Evolutionary conservation across 225 moss, liverwort and hornwort species (phyloP).

Genomic region (Antitrichia curtipendula): DNA sequence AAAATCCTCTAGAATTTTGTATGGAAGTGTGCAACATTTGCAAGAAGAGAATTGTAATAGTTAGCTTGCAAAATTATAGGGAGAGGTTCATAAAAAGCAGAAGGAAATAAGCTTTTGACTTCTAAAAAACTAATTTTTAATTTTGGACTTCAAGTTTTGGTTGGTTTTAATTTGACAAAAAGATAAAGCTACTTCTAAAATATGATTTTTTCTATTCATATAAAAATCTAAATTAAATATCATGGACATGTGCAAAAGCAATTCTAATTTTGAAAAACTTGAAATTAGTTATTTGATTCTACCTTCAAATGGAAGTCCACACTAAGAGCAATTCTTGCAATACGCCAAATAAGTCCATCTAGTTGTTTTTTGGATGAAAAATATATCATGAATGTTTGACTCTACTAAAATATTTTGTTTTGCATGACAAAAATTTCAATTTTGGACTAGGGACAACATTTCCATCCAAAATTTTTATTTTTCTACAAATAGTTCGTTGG

Average conservation of each 20-base stretch:
- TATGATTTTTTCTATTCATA: accelerated
- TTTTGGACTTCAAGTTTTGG: not conserved
- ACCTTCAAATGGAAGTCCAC: too few species aligned
- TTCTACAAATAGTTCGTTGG: not conserved
- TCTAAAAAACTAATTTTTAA: not conserved
- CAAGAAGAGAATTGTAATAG: not conserved
- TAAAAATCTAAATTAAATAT: not conserved
- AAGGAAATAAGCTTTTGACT: accelerated
- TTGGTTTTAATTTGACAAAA: not conserved
- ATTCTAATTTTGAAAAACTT: not conserved
- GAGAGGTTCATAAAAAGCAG: not conserved
- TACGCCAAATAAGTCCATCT: not conserved
- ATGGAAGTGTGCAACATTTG: not conserved
- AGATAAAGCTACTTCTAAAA: not conserved
- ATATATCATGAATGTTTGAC: accelerated
- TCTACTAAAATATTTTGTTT: accelerated
- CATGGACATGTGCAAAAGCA: accelerated
- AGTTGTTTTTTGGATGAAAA: not conserved
- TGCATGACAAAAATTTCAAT: accelerated
- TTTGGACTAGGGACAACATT: accelerated
- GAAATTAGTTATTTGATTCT: not conserved
- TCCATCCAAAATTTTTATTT: not conserved
- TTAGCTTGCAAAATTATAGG: accelerated
- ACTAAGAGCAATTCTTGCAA: too few species aligned
- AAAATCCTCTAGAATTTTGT: accelerated